Evolutionary conservation across 208 protist genomes (phyloP).

Genomic region (Trypanosoma melophagium): DNA sequence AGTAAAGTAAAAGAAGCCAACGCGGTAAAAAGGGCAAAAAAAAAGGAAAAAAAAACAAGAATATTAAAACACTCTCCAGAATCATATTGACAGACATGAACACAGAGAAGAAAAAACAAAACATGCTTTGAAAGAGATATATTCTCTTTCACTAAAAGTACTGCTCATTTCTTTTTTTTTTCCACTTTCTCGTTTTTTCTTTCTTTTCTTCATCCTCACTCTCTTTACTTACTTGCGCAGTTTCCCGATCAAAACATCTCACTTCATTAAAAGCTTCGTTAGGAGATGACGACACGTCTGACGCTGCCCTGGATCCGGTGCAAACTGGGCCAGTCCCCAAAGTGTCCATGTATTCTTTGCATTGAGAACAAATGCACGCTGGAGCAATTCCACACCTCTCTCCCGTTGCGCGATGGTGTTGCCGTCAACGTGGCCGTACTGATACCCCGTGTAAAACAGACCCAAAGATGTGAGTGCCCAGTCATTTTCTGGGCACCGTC

Average conservation of each 20-base stretch:
- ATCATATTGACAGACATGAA: too few relatives aligned
- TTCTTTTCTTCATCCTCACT: constrained; percentile 1
- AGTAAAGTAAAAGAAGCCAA: too few relatives aligned
- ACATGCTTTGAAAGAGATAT: too few relatives aligned
- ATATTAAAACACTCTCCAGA: too few relatives aligned
- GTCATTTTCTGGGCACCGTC: constrained; percentile 38
- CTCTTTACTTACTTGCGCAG: background rate
- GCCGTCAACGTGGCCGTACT: background rate
- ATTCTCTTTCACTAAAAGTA: too few relatives aligned
- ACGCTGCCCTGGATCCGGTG: constrained; percentile 18
- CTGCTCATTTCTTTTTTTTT: too few relatives aligned
- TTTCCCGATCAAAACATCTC: too few relatives aligned
- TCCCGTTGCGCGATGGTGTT: constrained; percentile 1
- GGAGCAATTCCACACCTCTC: constrained; percentile 30
- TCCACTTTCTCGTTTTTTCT: background rate
- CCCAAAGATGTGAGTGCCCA: constrained; percentile 47
- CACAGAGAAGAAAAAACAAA: too few relatives aligned
- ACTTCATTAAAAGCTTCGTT: constrained; percentile 12
- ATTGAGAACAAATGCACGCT: constrained; percentile 40
- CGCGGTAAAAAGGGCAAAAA: too few relatives aligned
- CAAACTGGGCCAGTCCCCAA: constrained; percentile 37
- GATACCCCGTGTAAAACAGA: constrained; percentile 12
- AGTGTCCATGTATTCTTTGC: constrained; percentile 47
- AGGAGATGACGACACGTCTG: constrained; percentile 30
- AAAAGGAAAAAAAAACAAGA: too few relatives aligned